phyloP scores from a whole-genome alignment of 116 monocot species.

The Trichopus zeylanicus region DNA sequence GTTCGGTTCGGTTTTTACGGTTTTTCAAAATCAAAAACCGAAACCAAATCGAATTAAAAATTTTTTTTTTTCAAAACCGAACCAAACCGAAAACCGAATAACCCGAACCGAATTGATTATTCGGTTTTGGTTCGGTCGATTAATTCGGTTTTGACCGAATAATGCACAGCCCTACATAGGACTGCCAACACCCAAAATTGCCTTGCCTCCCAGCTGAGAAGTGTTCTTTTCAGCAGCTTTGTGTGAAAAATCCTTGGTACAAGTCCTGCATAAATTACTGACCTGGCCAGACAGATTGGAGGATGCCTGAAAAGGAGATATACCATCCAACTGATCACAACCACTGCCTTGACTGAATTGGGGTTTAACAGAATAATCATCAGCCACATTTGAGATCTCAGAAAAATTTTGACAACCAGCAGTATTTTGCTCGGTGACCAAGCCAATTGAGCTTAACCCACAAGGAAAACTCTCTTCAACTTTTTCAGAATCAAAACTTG shows the following conservation, averaged over 20 bases:
- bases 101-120: no score
- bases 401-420: not conserved
- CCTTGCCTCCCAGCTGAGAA: not conserved
- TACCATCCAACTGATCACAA: slow-evolving; percentile 3
- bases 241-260: slow-evolving; percentile 1
- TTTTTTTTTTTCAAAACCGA: no score
- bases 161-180: no score
- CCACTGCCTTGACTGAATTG: no score
- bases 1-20: no score
- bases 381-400: not conserved
- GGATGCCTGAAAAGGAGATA: not conserved
- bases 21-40: no score
- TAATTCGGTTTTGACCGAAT: no score
- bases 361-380: not conserved
- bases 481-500: slow-evolving; percentile 6
- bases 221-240: slow-evolving; percentile 7
- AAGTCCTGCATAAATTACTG: no score
- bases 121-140: no score
- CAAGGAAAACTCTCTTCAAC: slow-evolving; percentile 1
- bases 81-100: no score
- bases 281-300: not conserved
- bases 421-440: not conserved
- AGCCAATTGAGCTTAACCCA: not conserved
- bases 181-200: not conserved
- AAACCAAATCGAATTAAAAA: no score